Percentiles rank a stretch among this genome's conserved stretches.
phyloP scores from a whole-genome alignment of 352 stramenopile genomes.

The Globisporangium paroecandrum region DNA sequence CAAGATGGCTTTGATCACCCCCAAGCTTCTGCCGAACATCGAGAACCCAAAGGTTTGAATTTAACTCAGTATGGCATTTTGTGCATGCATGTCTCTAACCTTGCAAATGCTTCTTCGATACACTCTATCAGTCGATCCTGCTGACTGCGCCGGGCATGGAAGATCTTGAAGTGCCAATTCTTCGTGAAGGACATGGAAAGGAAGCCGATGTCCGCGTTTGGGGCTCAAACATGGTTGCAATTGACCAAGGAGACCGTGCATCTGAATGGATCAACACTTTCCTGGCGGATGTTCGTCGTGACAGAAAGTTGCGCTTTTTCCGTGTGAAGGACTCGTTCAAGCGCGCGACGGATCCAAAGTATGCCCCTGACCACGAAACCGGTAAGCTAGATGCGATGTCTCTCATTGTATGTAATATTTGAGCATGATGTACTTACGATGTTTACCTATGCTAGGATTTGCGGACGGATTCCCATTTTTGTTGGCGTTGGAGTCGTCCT shows the following conservation, averaged over 20 bases:
- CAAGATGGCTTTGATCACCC: slow-evolving; percentile 59
- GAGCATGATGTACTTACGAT: not conserved
- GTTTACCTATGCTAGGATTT: slow-evolving; percentile 38
- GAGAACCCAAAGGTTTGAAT: slow-evolving; percentile 34
- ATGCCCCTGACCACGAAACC: slow-evolving; percentile 51
- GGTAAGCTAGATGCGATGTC: slow-evolving; percentile 16
- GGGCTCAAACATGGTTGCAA: slow-evolving; percentile 42
- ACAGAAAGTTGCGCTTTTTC: slow-evolving; percentile 50
- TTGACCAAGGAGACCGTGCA: slow-evolving; percentile 63
- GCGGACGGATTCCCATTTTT: slow-evolving; percentile 79
- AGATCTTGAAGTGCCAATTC: slow-evolving; percentile 53
- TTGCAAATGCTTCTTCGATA: not conserved
- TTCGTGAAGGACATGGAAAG: slow-evolving; percentile 26
- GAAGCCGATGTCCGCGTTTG: slow-evolving; percentile 54
- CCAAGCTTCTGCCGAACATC: slow-evolving; percentile 48
- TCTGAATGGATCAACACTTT: slow-evolving; percentile 63
- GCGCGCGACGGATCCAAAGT: slow-evolving; percentile 52
- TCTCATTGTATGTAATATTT: not conserved
- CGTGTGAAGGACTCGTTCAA: slow-evolving; percentile 56
- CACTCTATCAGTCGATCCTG: slow-evolving; percentile 33
- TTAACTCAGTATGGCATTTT: not conserved
- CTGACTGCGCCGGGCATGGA: slow-evolving; percentile 60
- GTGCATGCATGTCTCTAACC: not conserved
- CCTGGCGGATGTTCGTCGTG: slow-evolving; percentile 31
- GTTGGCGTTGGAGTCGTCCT: slow-evolving; percentile 48